Evolutionary conservation across 2,329 filamentous ascomycete species (phyloP).

Genomic region (Calcarisporium arbuscula): DNA sequence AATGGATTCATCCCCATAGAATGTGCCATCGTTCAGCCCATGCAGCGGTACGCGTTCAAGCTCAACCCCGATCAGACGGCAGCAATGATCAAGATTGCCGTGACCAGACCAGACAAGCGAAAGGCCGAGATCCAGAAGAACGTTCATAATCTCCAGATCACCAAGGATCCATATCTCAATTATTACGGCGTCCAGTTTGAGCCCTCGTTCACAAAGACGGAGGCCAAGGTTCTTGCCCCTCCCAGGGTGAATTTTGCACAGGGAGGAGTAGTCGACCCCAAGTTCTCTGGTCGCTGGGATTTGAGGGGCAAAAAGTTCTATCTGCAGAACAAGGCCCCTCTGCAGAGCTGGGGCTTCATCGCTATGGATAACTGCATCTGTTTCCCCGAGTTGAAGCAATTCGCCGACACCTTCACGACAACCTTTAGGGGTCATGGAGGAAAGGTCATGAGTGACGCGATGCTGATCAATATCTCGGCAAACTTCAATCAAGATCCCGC

Average conservation of each 20-base stretch:
- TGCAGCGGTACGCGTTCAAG: constrained; percentile 60
- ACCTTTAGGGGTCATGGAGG: constrained; percentile 47
- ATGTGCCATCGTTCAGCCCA: constrained; percentile 42
- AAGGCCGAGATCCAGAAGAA: constrained; percentile 51
- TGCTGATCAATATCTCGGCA: constrained; percentile 26
- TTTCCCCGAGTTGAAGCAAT: constrained; percentile 25
- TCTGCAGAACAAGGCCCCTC: constrained; percentile 50
- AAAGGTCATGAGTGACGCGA: constrained; percentile 26
- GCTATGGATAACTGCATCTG: constrained; percentile 52
- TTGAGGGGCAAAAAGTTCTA: constrained; percentile 73
- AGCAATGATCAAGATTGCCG: constrained; percentile 89
- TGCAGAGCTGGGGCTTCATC: constrained; percentile 72
- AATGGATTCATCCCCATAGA: constrained; percentile 57
- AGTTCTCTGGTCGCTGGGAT: constrained; percentile 75
- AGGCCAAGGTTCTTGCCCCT: constrained; percentile 64
- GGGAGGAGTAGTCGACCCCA: constrained; percentile 50
- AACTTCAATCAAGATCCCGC: constrained; percentile 34
- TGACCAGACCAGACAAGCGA: constrained; percentile 68
- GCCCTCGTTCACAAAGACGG: constrained; percentile 54
- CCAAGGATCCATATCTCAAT: constrained; percentile 64
- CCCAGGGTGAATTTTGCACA: constrained; percentile 66
- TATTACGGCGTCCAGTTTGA: constrained; percentile 71
- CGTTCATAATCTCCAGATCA: constrained; percentile 55
- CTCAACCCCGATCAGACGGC: constrained; percentile 60
- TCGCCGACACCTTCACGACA: constrained; percentile 34